Base-by-base conservation (phyloP, 306 rosid genomes). In the Castanospermum australe region DNA sequence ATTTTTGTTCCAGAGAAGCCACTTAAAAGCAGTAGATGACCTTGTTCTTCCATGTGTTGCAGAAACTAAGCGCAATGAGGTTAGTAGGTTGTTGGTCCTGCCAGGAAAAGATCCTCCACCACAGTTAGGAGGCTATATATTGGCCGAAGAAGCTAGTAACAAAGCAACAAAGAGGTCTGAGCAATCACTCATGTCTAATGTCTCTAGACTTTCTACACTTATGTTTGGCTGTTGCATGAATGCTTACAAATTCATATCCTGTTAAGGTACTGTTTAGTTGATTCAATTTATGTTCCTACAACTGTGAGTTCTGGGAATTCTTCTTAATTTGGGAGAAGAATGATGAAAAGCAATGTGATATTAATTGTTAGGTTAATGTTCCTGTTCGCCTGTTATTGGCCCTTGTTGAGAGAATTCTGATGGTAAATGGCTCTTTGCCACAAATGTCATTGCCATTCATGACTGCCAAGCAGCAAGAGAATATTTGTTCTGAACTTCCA, bases 401-500 rank as follows among this genome's bases (percentile, higher is more conserved):
- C 51, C 90, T 93, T 72, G 83, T 89, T 56, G 91, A 90, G 82
- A 96, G 99, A 86, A 90, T 90, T 75, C 73, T 96, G 82, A 87
- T 47, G 82, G 88, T 91, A 76, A 90, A 93, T 76, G 98, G 97
- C 60, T 87, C 97, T 67, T 67, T 92, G 79, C 90, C 96, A 69
- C 87, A 77, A 73, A 84, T 85, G 42, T 69, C 88, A 71, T 54
- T 78, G 80, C 89, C 91, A 70, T 92, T 96, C 83, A 75, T 88
- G 90, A 90, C 97, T 50, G 73, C 88, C 66, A 83, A 69, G 82
- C 94, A 91, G 79, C 98, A 96, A 88, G 97, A 93, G 75, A 82
- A 84, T 44, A 80, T 96, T 62, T 91, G 96, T 83, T 91, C 91
- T 18, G 92, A 89, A 83, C 99, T 96, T 83, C 98, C 99, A 30